Evolutionary conservation across 768 basidiomycete genomes (phyloP).

Genomic region (Agrocybe praecox): DNA sequence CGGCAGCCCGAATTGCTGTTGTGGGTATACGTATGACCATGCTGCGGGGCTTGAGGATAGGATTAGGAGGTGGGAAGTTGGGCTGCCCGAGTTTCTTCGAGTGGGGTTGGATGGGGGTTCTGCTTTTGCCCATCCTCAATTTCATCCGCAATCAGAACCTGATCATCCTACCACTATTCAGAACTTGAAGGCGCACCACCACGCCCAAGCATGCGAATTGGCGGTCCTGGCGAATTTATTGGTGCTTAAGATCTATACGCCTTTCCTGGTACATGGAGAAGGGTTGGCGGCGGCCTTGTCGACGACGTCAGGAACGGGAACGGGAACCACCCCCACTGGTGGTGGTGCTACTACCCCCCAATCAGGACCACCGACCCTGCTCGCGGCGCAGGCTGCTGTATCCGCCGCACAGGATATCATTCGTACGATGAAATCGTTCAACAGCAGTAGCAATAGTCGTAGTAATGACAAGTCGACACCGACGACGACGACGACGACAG

Average conservation of each 20-base stretch:
- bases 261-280: slow-evolving; percentile 52
- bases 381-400: slow-evolving; percentile 56
- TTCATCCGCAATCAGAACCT: too few species aligned
- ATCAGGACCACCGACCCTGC: slow-evolving; percentile 54
- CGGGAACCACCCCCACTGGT: slow-evolving; percentile 17
- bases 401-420: slow-evolving; percentile 66
- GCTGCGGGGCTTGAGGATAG: slow-evolving; percentile 61
- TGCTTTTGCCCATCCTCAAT: background rate
- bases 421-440: slow-evolving; percentile 46
- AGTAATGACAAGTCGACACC: too few species aligned
- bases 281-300: too few species aligned
- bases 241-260: slow-evolving; percentile 66
- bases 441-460: too few species aligned
- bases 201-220: slow-evolving; percentile 57
- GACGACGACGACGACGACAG: slow-evolving; percentile 16
- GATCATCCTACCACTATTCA: too few species aligned
- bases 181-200: background rate
- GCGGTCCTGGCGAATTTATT: slow-evolving; percentile 61
- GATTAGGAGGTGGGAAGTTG: slow-evolving; percentile 52
- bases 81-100: slow-evolving; percentile 43
- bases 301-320: slow-evolving; percentile 36
- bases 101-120: slow-evolving; percentile 35
- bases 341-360: background rate
- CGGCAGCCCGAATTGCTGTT: slow-evolving; percentile 38
- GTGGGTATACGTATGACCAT: slow-evolving; percentile 60